Percentiles rank a stretch among this genome's conserved stretches.
Evolutionary conservation across 1,284 basidiomycete genomes (phyloP).

Genomic region (Puccinia triticina): DNA sequence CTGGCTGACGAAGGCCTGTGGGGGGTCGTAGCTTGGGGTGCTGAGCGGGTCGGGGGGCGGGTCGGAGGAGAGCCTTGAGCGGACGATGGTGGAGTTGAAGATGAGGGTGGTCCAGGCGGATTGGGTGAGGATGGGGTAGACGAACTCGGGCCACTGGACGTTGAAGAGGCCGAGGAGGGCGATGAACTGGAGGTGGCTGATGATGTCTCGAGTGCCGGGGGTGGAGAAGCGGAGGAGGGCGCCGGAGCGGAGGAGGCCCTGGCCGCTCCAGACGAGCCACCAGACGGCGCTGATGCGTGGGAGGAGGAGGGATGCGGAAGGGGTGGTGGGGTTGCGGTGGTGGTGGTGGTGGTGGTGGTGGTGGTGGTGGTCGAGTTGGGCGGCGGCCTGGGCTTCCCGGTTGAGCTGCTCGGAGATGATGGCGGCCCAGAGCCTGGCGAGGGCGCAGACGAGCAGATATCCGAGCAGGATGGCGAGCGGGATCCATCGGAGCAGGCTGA

Average conservation of each 20-base stretch:
- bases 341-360: background rate
- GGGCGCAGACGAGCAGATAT: constrained; percentile 9
- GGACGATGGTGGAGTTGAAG: constrained; percentile 30
- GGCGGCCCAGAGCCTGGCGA: constrained; percentile 39
- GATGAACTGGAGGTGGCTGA: constrained; percentile 46
- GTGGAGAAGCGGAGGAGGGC: constrained; percentile 41
- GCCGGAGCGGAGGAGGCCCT: constrained; percentile 33
- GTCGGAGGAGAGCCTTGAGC: background rate
- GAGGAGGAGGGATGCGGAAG: background rate
- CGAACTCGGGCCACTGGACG: constrained; percentile 49
- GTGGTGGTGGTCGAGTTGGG: background rate
- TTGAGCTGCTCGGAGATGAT: constrained; percentile 47
- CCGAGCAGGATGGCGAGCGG: background rate
- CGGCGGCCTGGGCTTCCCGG: constrained; percentile 25
- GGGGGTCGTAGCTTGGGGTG: constrained; percentile 31
- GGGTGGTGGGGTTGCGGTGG: background rate
- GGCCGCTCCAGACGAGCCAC: constrained; percentile 39
- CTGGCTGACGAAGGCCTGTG: constrained; percentile 18
- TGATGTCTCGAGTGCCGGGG: constrained; percentile 14
- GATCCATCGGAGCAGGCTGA: constrained; percentile 13
- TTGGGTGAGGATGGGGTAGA: constrained; percentile 46
- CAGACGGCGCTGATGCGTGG: constrained; percentile 13
- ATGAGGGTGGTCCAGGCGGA: constrained; percentile 33
- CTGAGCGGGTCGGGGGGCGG: background rate
- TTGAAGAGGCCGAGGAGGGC: constrained; percentile 32